Percentiles rank a stretch among this genome's conserved stretches.
Evolutionary conservation across 1,139 yeast species (phyloP).

Genomic region (Saccharomyces hybrid): DNA sequence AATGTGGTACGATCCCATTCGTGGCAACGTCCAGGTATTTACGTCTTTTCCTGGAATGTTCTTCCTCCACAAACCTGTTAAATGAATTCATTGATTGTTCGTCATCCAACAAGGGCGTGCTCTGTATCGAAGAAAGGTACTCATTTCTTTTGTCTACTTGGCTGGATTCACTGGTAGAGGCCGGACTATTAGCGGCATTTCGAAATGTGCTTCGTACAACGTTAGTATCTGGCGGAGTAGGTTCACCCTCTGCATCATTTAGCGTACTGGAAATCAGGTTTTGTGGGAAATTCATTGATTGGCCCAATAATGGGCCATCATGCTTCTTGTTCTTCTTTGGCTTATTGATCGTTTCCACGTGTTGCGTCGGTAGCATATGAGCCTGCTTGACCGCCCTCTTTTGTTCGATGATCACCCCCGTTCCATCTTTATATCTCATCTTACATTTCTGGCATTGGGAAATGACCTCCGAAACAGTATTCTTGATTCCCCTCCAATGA

Average conservation of each 20-base stretch:
- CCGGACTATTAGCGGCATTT: neutral
- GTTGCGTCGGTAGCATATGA: slow-evolving; percentile 23
- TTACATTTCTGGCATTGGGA: slow-evolving; percentile 72
- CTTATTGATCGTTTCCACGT: slow-evolving; percentile 8
- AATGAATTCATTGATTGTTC: slow-evolving; percentile 23
- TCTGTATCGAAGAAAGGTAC: slow-evolving; percentile 6
- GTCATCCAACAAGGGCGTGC: slow-evolving; percentile 4
- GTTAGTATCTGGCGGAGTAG: slow-evolving; percentile 12
- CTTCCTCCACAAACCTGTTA: slow-evolving; percentile 21
- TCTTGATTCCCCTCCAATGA: slow-evolving; percentile 89
- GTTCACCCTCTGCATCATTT: slow-evolving; percentile 3
- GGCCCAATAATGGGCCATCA: neutral
- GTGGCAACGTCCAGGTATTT: slow-evolving; percentile 19
- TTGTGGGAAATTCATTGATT: neutral
- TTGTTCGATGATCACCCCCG: slow-evolving; percentile 26
- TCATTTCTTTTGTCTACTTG: neutral
- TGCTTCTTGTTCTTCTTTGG: neutral
- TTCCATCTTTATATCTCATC: slow-evolving; percentile 33
- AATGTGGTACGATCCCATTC: slow-evolving; percentile 4
- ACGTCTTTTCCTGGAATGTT: slow-evolving; percentile 14
- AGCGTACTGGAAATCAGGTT: neutral
- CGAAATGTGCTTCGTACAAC: neutral
- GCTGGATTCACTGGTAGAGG: neutral
- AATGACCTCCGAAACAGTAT: slow-evolving; percentile 75
- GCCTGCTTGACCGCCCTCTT: slow-evolving; percentile 24